Percentiles rank a stretch among this genome's conserved stretches.
phyloP scores from a whole-genome alignment of 176 grass and related monocot species.

The Phoenix roebelenii region DNA sequence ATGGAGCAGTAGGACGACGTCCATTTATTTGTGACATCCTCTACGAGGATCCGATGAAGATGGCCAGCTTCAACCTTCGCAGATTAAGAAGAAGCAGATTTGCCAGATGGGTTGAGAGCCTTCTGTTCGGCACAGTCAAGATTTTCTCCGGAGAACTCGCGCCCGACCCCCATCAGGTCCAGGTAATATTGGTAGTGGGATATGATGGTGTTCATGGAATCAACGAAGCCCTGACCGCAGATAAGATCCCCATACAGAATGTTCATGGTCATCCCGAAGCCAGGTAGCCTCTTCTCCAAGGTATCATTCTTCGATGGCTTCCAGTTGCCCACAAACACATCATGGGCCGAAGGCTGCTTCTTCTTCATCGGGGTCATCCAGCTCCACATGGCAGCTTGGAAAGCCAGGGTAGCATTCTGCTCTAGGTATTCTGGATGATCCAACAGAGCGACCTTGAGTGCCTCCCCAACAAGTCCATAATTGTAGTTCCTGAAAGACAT shows the following conservation, averaged over 20 bases:
- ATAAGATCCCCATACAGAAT: conserved; percentile 57
- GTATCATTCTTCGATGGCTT: conserved; percentile 80
- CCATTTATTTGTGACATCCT: no score
- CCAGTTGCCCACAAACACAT: conserved; percentile 90
- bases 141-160: conserved; percentile 47
- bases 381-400: conserved; percentile 86
- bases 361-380: conserved; percentile 95
- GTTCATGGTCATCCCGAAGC: conserved; percentile 85
- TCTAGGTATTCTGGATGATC: conserved; percentile 84
- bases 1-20: no score
- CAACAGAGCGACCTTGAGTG: conserved; percentile 65
- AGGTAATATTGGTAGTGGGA: conserved; percentile 81
- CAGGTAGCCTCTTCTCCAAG: conserved; percentile 61
- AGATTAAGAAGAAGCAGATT: neutral
- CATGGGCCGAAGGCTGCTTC: conserved; percentile 83
- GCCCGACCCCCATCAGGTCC: conserved; percentile 62
- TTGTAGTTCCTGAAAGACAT: conserved; percentile 59
- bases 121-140: conserved; percentile 68
- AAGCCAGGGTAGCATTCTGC: conserved; percentile 81
- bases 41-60: no score
- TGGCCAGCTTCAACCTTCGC: neutral
- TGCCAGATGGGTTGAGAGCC: conserved; percentile 46
- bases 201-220: conserved; percentile 57
- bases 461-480: conserved; percentile 58
- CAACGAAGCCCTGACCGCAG: conserved; percentile 55